phyloP scores from a whole-genome alignment of 2,329 filamentous ascomycete genomes.

The Dryadomyces quercivorus region DNA sequence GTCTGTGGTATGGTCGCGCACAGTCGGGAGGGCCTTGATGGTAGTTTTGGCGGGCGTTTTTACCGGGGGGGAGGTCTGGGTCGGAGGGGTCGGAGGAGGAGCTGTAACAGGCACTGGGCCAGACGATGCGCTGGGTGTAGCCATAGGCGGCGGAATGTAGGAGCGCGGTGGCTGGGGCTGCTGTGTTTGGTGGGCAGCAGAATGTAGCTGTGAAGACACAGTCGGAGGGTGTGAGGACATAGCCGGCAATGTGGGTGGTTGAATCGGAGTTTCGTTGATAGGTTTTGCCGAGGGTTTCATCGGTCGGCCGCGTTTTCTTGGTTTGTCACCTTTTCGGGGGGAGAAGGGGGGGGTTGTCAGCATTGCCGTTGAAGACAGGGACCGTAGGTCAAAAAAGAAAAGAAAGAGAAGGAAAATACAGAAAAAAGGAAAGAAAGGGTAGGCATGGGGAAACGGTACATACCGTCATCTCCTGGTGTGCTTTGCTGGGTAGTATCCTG shows the following conservation, averaged over 20 bases:
- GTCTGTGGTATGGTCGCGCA: conserved; percentile 93
- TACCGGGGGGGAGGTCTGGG: conserved; percentile 51
- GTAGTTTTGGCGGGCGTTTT: conserved; percentile 71
- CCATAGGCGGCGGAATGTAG: conserved; percentile 25
- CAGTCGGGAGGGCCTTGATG: conserved; percentile 88
- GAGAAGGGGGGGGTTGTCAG: too few relatives aligned
- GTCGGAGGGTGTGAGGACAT: conserved; percentile 8
- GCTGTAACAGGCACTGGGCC: conserved; percentile 29
- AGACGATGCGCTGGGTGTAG: conserved; percentile 18
- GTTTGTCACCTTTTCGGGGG: conserved; percentile 27
- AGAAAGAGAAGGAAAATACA: background rate
- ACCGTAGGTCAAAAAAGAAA: background rate
- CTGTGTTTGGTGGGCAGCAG: background rate
- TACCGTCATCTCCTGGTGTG: conserved; percentile 62
- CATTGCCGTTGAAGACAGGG: background rate
- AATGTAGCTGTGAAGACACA: conserved; percentile 5
- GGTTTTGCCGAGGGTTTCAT: conserved; percentile 41
- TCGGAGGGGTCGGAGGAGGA: conserved; percentile 20
- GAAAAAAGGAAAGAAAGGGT: background rate
- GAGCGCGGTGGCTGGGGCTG: background rate
- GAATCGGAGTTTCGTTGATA: conserved; percentile 43
- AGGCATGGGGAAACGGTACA: conserved; percentile 26
- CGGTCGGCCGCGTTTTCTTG: conserved; percentile 47
- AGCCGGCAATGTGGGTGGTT: conserved; percentile 7
- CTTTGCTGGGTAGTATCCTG: conserved; percentile 39